Base-by-base conservation (phyloP, 2,329 filamentous ascomycete genomes). In the Phyllachora maydis region DNA sequence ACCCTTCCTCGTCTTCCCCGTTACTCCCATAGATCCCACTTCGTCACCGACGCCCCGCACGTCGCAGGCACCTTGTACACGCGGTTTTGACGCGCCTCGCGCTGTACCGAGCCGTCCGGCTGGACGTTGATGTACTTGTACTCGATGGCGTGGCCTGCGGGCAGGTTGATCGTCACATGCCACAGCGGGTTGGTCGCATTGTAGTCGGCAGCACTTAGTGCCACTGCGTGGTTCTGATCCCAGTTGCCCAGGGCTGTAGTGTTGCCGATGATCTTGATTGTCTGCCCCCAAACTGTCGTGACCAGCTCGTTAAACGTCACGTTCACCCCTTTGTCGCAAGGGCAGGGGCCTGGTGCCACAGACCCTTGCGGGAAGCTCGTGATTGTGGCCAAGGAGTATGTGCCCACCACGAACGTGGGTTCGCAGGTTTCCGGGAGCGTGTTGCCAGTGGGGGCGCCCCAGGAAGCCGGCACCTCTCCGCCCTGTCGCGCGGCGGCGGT, bases 51-150 rank as follows among this genome's bases (percentile, higher is more conserved):
- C 7, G 38, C 33, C 16, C 37, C 25, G 28, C 46, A 49, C 6
- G 38, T 37, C 8, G 29, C 28, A 1, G 43, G 29, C 6, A 51
- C 43, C 3, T 43, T 49, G 30, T 49, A 48, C 11, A 38, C 37
- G 21, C 50, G 54, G 38, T 65, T 59, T 0, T 57, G 54, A 23
- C 72, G 71, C 23, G 47, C 51, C 48, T 81, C 73, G 72, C 73
- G 79, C 3, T 45, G 52, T 6, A 73, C 45, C 0, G 46, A 48
- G 1, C 67, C 63, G 33, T 61, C 56, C 1, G 43, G 36, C 28
- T 53, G 52, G 19, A 71, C 56, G 23, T 63, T 59, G 34, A 79
- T 59, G 38, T 65, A 81, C 49, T 79, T 78, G 43, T 77, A 79
- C 47, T 66, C 37, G 20, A 79, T 49, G 3, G 42, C 46, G 22